Evolutionary conservation across 495 filamentous ascomycete genomes (phyloP).

Genomic region (Aspergillus biplanus): DNA sequence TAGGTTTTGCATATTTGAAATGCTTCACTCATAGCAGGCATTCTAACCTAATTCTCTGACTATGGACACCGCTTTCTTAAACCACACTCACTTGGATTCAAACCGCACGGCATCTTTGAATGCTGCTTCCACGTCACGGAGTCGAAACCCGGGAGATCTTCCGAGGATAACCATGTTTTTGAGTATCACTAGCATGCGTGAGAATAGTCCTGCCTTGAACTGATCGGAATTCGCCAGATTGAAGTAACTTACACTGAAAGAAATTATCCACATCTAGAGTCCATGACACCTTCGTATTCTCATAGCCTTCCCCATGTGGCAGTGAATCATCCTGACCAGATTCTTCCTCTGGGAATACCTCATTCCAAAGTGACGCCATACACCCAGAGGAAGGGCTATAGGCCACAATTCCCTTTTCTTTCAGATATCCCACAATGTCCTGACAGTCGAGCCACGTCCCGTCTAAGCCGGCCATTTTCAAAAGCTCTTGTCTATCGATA

Average conservation of each 20-base stretch:
- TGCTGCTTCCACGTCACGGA: conserved; percentile 21
- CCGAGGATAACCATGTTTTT: conserved; percentile 25
- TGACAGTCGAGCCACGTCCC: conserved; percentile 74
- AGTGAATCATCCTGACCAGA: too few species aligned
- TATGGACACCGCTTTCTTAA: background rate
- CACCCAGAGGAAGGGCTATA: conserved; percentile 23
- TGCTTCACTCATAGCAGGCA: too few species aligned
- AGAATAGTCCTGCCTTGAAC: conserved; percentile 1
- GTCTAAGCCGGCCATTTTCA: conserved; percentile 47
- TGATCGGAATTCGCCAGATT: background rate
- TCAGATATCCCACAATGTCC: conserved; percentile 62
- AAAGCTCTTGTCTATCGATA: conserved; percentile 9
- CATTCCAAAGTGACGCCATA: background rate
- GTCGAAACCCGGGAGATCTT: conserved; percentile 23
- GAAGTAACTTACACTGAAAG: conserved; percentile 16
- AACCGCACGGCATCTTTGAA: conserved; percentile 14
- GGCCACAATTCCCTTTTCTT: conserved; percentile 27
- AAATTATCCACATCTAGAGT: conserved; percentile 19
- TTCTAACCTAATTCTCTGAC: too few species aligned
- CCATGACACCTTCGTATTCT: background rate
- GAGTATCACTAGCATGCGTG: conserved; percentile 3
- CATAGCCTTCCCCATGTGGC: too few species aligned
- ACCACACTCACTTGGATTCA: conserved; percentile 2
- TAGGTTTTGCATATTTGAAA: too few species aligned
- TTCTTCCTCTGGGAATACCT: background rate